Base-by-base conservation (phyloP, 345 rosid species). In the Trapa incisa region DNA sequence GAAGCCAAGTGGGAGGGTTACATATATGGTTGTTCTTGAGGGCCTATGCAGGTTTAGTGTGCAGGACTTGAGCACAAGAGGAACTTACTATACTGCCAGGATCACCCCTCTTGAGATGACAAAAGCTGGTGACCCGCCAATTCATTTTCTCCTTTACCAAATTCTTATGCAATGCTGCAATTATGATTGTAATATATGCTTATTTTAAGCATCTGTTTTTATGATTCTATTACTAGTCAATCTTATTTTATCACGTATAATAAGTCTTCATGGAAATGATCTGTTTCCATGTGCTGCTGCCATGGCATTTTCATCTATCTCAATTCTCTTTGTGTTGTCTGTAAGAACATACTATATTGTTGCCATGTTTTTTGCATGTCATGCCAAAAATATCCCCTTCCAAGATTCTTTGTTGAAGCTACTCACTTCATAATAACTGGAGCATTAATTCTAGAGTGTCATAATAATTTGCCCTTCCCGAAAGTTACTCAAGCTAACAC, bases 1-100 rank as follows among this genome's bases (percentile, higher is more conserved):
- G 84, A 94, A 94, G 78, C 99, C 99, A 13, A 94, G 99, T 77
- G 99, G 99, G 73, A 89, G 97, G 79, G 96, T 94, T 66, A 94
- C 99, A 0, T 94, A 94, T 78, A 89, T 86, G 68, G 99, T 94
- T 68, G 97, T 94, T 62, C 99, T 94, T 54, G 99, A 94, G 85
- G 99, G 99, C 65, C 75, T 94, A 74, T 86, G 97, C 80, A 83
- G 99, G 73, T 94, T 94, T 81, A 91, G 80, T 68, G 95, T 94
- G 69, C 93, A 91, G 69, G 99, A 94, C 73, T 92, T 89, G 75
- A 89, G 91, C 68, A 91, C 88, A 67, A 83, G 95, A 78, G 99
- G 99, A 67, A 84, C 85, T 32, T 94, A 94, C 71, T 89, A 89
- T 76, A 84, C 87, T 77, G 99, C 97, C 43, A 78, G 90, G 68